Base-by-base conservation (phyloP, 179 eudicot genomes). In the Gypsophila paniculata region DNA sequence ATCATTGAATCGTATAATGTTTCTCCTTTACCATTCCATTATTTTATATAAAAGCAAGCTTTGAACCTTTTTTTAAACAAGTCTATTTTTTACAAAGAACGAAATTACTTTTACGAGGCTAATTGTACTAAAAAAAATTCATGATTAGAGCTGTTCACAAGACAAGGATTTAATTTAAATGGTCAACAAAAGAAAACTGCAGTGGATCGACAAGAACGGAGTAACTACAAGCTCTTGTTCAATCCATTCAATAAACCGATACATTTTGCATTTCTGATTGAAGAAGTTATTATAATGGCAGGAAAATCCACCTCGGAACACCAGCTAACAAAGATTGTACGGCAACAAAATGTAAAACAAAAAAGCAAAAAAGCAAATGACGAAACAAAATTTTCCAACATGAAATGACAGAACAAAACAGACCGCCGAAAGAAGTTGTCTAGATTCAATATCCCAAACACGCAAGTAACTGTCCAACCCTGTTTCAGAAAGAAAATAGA, bases 401-500 rank as follows among this genome's bases (percentile, higher is more conserved):
- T 55, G 34, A 42, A 64, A 12, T 29, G 46, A 65, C 21, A 44
- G 32, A 26, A 53, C 26, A 72, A n/a, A 81, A 74, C 90, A 80
- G 87, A 94, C 99, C 77, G 95, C 90, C 76, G 95, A 88, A 72
- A 94, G 91, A 74, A 88, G 95, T 78, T 92, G 93, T 59, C 99
- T 81, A 32, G 97, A 79, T n/a, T 85, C 74, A 57, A 80, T 78
- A 80, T 94, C 97, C 99, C 99, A 94, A 68, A 94, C 74, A 26
- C 97, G 99, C 83, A 94, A 76, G 72, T 90, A 91, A 79, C 99
- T 81, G 76, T 94, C 99, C 82, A 94, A 81, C 8, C 99, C 99
- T 91, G 75, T 18, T 63, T 48, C 58, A 76, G 42, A 67, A 77
- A 59, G 58, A 44, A 65, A 19, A 39, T 59, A 4, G 23, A 65